These are phyloP conservation scores for Tylopilus orsonianus DNA, from an alignment of 1,284 basidiomycete genomes.

Conservation along the genomic window DNA sequence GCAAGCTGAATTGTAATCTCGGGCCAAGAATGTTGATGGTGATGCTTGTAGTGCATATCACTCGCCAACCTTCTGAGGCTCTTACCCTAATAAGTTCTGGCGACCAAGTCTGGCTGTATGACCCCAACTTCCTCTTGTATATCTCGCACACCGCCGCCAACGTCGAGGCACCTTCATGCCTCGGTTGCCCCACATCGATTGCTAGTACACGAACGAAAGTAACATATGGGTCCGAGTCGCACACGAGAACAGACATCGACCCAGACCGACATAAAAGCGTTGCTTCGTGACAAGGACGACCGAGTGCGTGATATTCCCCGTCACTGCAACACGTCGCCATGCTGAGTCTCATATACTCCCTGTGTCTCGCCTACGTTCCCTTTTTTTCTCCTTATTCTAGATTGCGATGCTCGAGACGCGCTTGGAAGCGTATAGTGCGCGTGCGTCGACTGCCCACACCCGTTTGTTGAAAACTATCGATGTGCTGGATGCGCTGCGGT, in stretches of 20 bases:
- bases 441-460: constrained; percentile 47
- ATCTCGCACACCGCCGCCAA: constrained; percentile 4
- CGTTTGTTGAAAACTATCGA: constrained; percentile 53
- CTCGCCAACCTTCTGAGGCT: no score
- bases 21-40: no score
- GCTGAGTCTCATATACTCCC: background rate
- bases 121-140: constrained; percentile 25
- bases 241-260: constrained; percentile 17
- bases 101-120: no score
- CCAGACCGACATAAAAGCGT: constrained; percentile 18
- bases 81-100: no score
- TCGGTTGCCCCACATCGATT: constrained; percentile 3
- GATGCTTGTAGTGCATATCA: no score
- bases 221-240: constrained; percentile 30
- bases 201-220: background rate
- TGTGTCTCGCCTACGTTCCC: background rate
- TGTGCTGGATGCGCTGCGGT: constrained; percentile 46
- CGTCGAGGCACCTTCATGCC: constrained; percentile 9
- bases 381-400: constrained; percentile 32
- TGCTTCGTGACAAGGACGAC: constrained; percentile 31
- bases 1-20: no score
- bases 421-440: constrained; percentile 41
- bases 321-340: background rate
- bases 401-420: constrained; percentile 39
- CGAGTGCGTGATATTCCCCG: constrained; percentile 26